A percentile compares a stretch with the other conserved stretches of the same genome.
Conservation (phyloP, 2,329 filamentous ascomycete genomes). For the Teratosphaeria viscida region DNA sequence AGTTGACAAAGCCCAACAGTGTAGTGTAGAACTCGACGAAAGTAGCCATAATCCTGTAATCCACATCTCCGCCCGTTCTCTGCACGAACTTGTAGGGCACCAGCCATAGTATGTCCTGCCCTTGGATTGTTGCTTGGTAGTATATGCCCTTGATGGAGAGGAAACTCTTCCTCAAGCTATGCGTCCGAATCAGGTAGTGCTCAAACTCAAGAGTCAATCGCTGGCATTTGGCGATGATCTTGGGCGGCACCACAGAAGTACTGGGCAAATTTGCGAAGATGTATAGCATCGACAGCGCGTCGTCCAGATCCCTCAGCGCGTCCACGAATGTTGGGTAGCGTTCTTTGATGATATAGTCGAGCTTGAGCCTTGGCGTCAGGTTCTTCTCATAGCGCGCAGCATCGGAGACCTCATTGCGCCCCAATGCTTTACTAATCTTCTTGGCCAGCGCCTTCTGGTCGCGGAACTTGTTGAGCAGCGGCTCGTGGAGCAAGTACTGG, state of each 20-base stretch:
- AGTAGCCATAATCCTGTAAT: conserved; percentile 98
- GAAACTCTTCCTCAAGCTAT: conserved; percentile 90
- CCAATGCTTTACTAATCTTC: conserved; percentile 90
- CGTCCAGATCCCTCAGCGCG: conserved; percentile 86
- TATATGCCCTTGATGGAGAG: conserved; percentile 98
- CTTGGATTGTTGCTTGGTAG: conserved; percentile 95
- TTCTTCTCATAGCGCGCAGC: conserved; percentile 85
- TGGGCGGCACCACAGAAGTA: conserved; percentile 77
- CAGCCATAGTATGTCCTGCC: conserved; percentile 93
- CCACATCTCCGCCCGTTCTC: conserved; percentile 81
- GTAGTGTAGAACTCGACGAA: conserved; percentile 99
- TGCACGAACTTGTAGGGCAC: conserved; percentile 98
- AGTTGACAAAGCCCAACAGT: conserved; percentile 90
- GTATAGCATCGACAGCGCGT: conserved; percentile 93
- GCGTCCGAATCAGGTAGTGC: conserved; percentile 88
- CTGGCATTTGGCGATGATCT: conserved; percentile 93
- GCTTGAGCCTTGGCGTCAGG: conserved; percentile 75
- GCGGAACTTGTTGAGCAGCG: conserved; percentile 84
- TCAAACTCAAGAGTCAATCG: conserved; percentile 90
- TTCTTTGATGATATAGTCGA: conserved; percentile 96
- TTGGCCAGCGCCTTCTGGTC: conserved; percentile 95
- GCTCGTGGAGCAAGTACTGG: conserved; percentile 95
- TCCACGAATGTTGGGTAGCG: conserved; percentile 96
- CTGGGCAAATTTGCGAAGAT: conserved; percentile 94
- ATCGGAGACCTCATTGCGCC: conserved; percentile 81